phyloP scores from a whole-genome alignment of 2,329 filamentous ascomycete species.

The Fusarium sp. region DNA sequence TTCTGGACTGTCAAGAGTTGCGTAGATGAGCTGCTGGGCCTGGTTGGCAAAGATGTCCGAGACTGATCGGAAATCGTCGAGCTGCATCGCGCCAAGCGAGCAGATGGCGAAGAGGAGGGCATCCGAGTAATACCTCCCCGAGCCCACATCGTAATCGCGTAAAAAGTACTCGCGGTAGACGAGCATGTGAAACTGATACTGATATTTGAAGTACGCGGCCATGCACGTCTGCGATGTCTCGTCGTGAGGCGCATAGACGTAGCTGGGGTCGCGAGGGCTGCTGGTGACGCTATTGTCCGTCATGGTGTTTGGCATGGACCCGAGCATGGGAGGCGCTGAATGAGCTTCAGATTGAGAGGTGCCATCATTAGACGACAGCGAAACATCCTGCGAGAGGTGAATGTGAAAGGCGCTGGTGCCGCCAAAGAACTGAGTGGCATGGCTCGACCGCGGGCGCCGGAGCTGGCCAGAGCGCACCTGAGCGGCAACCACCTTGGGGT shows the following conservation, averaged over 20 bases:
- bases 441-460: slow-evolving; percentile 55
- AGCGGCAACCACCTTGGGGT: slow-evolving; percentile 48
- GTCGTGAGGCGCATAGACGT: slow-evolving; percentile 57
- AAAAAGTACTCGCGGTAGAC: slow-evolving; percentile 64
- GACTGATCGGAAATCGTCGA: slow-evolving; percentile 53
- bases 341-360: slow-evolving; percentile 25
- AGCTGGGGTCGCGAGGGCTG: slow-evolving; percentile 41
- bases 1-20: slow-evolving; percentile 58
- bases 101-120: slow-evolving; percentile 62
- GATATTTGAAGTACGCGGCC: slow-evolving; percentile 60
- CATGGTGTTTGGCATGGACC: slow-evolving; percentile 7
- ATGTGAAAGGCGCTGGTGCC: slow-evolving; percentile 61
- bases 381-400: slow-evolving; percentile 47
- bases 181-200: slow-evolving; percentile 63
- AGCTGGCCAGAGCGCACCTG: slow-evolving; percentile 50
- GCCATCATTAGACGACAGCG: slow-evolving; percentile 30
- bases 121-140: slow-evolving; percentile 62
- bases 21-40: slow-evolving; percentile 58
- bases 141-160: slow-evolving; percentile 60
- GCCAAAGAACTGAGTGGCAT: slow-evolving; percentile 60
- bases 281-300: slow-evolving; percentile 28
- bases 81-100: slow-evolving; percentile 61
- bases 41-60: slow-evolving; percentile 59
- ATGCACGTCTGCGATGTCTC: slow-evolving; percentile 58
- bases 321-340: slow-evolving; percentile 17